A percentile compares a stretch with the other conserved stretches of the same genome.
Evolutionary conservation across 73 alveolate genomes (phyloP).

Genomic region (Uronychia binucleata): DNA sequence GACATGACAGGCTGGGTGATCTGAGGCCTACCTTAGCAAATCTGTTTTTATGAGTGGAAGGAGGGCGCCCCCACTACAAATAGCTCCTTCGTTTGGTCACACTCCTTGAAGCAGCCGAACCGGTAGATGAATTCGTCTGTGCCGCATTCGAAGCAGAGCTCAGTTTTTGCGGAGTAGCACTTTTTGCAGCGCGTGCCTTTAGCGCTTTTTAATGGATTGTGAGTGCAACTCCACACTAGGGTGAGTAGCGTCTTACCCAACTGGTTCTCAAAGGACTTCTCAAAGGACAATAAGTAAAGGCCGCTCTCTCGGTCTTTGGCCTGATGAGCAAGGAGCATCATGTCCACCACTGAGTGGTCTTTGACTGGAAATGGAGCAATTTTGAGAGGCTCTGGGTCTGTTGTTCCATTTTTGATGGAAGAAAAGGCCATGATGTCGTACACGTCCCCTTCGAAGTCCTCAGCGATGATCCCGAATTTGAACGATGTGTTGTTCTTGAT

Average conservation of each 20-base stretch:
- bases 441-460: background rate
- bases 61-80: background rate
- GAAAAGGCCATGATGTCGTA: background rate
- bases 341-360: background rate
- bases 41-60: background rate
- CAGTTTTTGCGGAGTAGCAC: background rate
- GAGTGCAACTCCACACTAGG: background rate
- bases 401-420: background rate
- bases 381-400: no score
- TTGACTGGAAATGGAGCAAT: background rate
- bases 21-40: background rate
- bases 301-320: background rate
- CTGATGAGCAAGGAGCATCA: background rate
- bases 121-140: background rate
- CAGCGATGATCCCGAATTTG: background rate
- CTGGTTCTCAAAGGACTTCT: background rate
- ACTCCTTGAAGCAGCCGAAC: background rate
- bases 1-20: background rate
- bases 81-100: background rate
- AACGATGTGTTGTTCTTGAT: background rate
- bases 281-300: background rate
- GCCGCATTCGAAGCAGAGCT: background rate
- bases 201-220: background rate
- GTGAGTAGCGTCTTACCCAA: background rate
- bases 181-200: background rate